These are phyloP conservation scores for Lycium barbarum DNA, from an alignment of 257 asterid genomes.

Conservation along the genomic window DNA sequence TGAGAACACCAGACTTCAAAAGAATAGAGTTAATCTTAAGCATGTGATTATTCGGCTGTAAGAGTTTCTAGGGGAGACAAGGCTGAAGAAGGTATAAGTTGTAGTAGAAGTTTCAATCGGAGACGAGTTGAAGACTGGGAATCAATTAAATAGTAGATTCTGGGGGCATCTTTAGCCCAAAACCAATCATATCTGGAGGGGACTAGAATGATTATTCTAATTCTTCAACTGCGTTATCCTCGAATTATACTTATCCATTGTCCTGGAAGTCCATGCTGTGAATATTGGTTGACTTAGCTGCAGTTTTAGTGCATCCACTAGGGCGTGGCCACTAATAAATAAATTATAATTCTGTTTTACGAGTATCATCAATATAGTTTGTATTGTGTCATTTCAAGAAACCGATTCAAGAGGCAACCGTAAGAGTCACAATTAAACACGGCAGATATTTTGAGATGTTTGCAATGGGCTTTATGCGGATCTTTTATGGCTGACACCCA, in stretches of 20 bases:
- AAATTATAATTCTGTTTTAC: not conserved
- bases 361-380: constrained; percentile 10
- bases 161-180: not conserved
- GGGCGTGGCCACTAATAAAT: not conserved
- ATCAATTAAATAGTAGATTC: constrained; percentile 1
- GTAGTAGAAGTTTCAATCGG: constrained; percentile 18
- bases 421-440: not conserved
- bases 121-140: not conserved
- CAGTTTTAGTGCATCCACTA: not conserved
- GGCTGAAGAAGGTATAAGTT: not conserved
- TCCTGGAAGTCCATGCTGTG: constrained; percentile 11
- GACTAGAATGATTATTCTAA: not conserved
- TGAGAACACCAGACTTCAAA: not conserved
- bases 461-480: constrained; percentile 17
- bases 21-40: not conserved
- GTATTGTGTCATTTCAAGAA: constrained; percentile 20
- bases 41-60: not conserved
- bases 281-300: constrained; percentile 2
- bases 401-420: not conserved
- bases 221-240: constrained; percentile 4
- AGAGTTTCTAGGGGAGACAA: constrained; percentile 22
- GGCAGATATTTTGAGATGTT: constrained; percentile 2
- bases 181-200: not conserved
- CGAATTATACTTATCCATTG: not conserved
- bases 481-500: constrained; percentile 13